These are phyloP conservation scores for Trichoderma gamsii DNA, from an alignment of 495 filamentous ascomycete species.

Conservation along the genomic window DNA sequence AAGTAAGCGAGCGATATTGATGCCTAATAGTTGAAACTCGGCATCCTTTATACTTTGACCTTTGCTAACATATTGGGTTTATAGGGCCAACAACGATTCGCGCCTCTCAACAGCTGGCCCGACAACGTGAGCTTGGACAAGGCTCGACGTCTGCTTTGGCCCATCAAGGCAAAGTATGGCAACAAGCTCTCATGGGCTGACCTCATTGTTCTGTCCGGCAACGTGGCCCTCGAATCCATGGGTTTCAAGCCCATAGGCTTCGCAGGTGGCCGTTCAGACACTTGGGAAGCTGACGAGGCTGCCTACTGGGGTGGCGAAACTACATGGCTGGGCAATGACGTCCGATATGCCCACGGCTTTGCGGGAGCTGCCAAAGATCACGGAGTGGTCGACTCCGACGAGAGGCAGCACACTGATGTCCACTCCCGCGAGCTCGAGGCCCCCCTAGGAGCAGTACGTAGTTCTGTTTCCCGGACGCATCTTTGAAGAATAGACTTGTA, in stretches of 20 bases:
- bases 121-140: conserved; percentile 73
- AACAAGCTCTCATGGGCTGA: conserved; percentile 76
- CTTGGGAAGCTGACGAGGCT: conserved; percentile 66
- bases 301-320: conserved; percentile 68
- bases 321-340: conserved; percentile 66
- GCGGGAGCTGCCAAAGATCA: conserved; percentile 32
- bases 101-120: conserved; percentile 73
- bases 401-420: not conserved
- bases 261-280: conserved; percentile 60
- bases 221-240: conserved; percentile 70
- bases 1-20: conserved; percentile 51
- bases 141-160: conserved; percentile 69
- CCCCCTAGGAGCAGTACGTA: conserved; percentile 48
- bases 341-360: conserved; percentile 51
- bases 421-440: conserved; percentile 51
- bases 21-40: not conserved
- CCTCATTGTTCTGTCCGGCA: conserved; percentile 60
- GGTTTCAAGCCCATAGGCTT: conserved; percentile 68
- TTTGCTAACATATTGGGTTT: not conserved
- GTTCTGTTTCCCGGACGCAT: too few species aligned
- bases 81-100: conserved; percentile 52
- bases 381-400: conserved; percentile 36
- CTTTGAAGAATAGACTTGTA: not conserved
- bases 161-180: conserved; percentile 76
- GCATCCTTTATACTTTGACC: not conserved